Percentiles rank a stretch among this genome's conserved stretches.
Evolutionary conservation across 495 filamentous ascomycete genomes (phyloP).

Genomic region (Penicillium lagena): DNA sequence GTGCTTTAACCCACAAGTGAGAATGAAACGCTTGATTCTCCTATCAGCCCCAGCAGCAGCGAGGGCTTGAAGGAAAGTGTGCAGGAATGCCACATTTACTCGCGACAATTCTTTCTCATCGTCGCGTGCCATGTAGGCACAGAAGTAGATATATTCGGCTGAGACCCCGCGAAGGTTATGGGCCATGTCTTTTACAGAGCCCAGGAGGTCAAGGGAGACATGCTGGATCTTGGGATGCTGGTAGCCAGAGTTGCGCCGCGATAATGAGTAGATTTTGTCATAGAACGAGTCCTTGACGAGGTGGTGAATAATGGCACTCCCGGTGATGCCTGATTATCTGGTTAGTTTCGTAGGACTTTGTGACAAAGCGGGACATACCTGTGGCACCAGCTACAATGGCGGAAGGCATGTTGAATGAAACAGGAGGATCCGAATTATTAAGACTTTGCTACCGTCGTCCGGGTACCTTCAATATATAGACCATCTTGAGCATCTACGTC

Average conservation of each 20-base stretch:
- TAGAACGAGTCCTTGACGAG: slow-evolving; percentile 34
- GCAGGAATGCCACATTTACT: slow-evolving; percentile 39
- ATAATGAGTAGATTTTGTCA: slow-evolving; percentile 37
- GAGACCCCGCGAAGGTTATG: slow-evolving; percentile 30
- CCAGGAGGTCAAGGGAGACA: slow-evolving; percentile 37
- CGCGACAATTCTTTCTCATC: slow-evolving; percentile 35
- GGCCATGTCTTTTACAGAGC: slow-evolving; percentile 32
- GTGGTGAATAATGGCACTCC: slow-evolving; percentile 38
- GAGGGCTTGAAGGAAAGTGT: slow-evolving; percentile 46
- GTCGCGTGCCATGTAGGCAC: slow-evolving; percentile 39
- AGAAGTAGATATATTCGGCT: slow-evolving; percentile 44
- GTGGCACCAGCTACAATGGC: slow-evolving; percentile 38
- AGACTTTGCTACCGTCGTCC: no score
- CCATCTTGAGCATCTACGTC: no score
- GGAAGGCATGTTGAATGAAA: slow-evolving; percentile 18
- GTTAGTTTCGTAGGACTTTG: neutral
- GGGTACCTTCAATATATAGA: no score
- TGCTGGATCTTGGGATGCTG: slow-evolving; percentile 37
- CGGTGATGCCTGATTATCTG: slow-evolving; percentile 32
- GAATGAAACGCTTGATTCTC: slow-evolving; percentile 42
- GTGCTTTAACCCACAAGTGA: slow-evolving; percentile 49
- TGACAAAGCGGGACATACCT: slow-evolving; percentile 12
- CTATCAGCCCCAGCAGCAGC: slow-evolving; percentile 32
- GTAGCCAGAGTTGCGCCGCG: slow-evolving; percentile 33
- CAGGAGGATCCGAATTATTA: no score